phyloP scores from a whole-genome alignment of 495 filamentous ascomycete genomes.

The Annulohypoxylon stygium region DNA sequence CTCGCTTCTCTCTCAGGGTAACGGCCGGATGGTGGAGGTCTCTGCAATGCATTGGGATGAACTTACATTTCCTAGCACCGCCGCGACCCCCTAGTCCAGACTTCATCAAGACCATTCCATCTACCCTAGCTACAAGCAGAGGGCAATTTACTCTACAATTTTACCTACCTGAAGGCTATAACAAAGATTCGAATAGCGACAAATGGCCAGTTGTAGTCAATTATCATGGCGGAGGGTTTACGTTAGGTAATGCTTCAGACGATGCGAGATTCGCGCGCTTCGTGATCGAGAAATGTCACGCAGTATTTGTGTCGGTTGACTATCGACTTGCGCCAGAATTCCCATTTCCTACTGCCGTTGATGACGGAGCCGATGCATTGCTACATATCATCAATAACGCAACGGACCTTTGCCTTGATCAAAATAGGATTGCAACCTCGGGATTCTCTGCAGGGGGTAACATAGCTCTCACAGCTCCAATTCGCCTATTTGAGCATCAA shows the following conservation, averaged over 20 bases:
- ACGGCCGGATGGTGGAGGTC: conserved; percentile 82
- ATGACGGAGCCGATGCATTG: conserved; percentile 79
- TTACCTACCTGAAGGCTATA: conserved; percentile 78
- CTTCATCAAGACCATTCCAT: conserved; percentile 74
- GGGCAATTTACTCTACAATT: conserved; percentile 79
- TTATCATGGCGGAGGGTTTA: conserved; percentile 85
- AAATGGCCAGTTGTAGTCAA: conserved; percentile 76
- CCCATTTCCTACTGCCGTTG: conserved; percentile 81
- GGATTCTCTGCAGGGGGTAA: conserved; percentile 94
- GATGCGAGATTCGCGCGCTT: conserved; percentile 76
- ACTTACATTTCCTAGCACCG: conserved; percentile 75
- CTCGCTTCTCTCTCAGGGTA: conserved; percentile 76
- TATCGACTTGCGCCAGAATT: conserved; percentile 84
- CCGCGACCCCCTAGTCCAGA: conserved; percentile 75
- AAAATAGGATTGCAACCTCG: conserved; percentile 71
- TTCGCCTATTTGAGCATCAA: conserved; percentile 67
- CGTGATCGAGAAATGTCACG: conserved; percentile 64
- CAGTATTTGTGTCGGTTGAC: conserved; percentile 75
- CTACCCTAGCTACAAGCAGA: conserved; percentile 66
- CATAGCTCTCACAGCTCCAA: conserved; percentile 81
- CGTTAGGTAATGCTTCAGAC: conserved; percentile 76
- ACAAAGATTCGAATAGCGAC: conserved; percentile 60
- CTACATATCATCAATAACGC: conserved; percentile 74
- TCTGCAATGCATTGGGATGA: conserved; percentile 84
- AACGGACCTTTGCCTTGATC: conserved; percentile 60